These are phyloP conservation scores for Colletotrichum spinosum DNA, from an alignment of 2,329 filamentous ascomycete genomes.

Conservation along the genomic window DNA sequence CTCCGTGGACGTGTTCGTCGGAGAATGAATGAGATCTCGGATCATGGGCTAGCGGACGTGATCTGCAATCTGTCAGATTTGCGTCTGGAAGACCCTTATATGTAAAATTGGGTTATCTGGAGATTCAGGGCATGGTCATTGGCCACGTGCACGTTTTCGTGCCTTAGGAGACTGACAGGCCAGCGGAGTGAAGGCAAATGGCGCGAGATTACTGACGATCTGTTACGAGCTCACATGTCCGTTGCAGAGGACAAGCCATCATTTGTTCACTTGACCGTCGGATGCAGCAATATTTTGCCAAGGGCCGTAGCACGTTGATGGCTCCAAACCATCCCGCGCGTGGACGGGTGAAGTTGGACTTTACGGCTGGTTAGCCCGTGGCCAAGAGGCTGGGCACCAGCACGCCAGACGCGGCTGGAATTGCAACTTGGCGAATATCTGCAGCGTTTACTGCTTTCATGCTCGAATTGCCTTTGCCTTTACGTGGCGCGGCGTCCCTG, in stretches of 20 bases:
- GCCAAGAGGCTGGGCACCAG: conserved; percentile 36
- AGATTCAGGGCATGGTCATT: too few species aligned
- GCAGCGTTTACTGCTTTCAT: neutral
- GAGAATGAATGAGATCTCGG: neutral
- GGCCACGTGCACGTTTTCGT: too few species aligned
- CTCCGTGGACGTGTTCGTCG: conserved; percentile 1
- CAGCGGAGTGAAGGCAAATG: too few species aligned
- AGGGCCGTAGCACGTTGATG: conserved; percentile 10
- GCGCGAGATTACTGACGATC: neutral
- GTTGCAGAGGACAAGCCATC: neutral
- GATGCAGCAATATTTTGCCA: conserved; percentile 8
- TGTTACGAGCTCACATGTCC: conserved; percentile 4
- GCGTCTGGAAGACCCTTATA: conserved; percentile 10
- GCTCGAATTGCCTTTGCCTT: neutral
- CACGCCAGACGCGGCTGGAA: conserved; percentile 35
- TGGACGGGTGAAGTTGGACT: conserved; percentile 5
- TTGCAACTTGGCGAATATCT: conserved; percentile 31
- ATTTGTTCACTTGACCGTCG: too few species aligned
- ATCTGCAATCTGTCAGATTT: conserved; percentile 15
- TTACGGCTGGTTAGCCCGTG: conserved; percentile 21
- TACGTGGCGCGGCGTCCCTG: conserved; percentile 30
- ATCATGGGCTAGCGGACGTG: conserved; percentile 3
- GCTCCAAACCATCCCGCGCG: conserved; percentile 16
- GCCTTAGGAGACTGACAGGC: too few species aligned
- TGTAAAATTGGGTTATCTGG: neutral